These are phyloP conservation scores for Yamadazyma sp. DNA, from an alignment of 1,139 yeast genomes.

Conservation along the genomic window DNA sequence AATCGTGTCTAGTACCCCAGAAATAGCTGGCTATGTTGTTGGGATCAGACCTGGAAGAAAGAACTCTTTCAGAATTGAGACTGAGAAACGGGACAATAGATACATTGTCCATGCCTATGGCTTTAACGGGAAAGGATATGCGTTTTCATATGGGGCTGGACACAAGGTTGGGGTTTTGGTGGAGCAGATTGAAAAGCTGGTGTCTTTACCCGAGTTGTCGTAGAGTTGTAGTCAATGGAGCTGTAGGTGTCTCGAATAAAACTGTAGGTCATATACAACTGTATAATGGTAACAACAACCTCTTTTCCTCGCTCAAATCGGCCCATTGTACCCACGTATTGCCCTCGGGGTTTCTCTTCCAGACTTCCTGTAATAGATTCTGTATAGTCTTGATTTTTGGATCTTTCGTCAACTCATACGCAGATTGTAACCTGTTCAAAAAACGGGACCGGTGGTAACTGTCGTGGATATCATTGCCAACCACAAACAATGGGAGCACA, in stretches of 20 bases:
- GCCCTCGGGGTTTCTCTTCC: background rate
- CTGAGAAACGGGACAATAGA: background rate
- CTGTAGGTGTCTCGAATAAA: no score
- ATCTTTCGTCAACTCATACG: background rate
- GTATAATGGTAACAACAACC: background rate
- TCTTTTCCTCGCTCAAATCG: background rate
- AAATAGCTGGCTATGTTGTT: background rate
- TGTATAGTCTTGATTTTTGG: background rate
- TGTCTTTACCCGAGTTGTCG: background rate
- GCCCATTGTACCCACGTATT: slow-evolving; percentile 2
- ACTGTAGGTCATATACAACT: background rate
- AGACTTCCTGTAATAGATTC: background rate
- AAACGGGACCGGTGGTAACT: background rate
- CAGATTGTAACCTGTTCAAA: background rate
- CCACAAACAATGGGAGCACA: background rate
- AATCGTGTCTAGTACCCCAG: background rate
- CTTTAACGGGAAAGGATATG: background rate
- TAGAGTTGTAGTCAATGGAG: no score
- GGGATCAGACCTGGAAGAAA: background rate
- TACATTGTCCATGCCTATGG: slow-evolving; percentile 1
- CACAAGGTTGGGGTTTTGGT: background rate
- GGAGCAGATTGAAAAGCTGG: background rate
- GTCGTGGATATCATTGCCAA: slow-evolving; percentile 1
- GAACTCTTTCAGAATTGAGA: background rate
- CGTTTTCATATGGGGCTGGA: background rate